Evolutionary conservation across 2,329 filamentous ascomycete genomes (phyloP).

Genomic region (Dactylellina cionopaga): DNA sequence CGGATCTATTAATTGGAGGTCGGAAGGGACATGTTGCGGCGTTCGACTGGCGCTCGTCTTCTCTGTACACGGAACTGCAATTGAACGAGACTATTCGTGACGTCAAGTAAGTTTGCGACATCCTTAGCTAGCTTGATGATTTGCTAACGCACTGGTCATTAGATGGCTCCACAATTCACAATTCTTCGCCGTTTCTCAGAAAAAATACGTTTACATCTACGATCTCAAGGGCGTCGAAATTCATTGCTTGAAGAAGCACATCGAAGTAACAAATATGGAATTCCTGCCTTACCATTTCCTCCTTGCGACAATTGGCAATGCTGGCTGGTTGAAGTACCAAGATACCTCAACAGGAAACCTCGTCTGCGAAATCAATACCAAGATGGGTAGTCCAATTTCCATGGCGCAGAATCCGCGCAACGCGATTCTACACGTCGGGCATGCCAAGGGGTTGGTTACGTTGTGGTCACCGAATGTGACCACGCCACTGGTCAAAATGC

Average conservation of each 20-base stretch:
- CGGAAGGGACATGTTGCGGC: constrained; percentile 94
- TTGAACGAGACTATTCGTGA: constrained; percentile 90
- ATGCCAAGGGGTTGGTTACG: constrained; percentile 93
- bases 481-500: constrained; percentile 86
- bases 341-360: constrained; percentile 93
- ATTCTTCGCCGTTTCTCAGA: constrained; percentile 93
- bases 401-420: constrained; percentile 91
- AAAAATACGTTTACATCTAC: constrained; percentile 97
- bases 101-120: constrained; percentile 74
- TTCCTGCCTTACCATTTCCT: constrained; percentile 97
- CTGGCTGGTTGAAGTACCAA: constrained; percentile 89
- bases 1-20: constrained; percentile 83
- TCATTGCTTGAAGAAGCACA: constrained; percentile 88
- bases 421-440: constrained; percentile 88
- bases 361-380: constrained; percentile 84
- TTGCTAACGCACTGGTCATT: too few species aligned
- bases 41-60: constrained; percentile 95
- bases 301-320: constrained; percentile 82
- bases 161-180: constrained; percentile 58
- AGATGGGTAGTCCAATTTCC: constrained; percentile 82
- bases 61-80: constrained; percentile 89
- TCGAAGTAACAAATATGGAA: constrained; percentile 91
- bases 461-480: constrained; percentile 94
- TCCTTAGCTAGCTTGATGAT: background rate
- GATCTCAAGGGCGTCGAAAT: constrained; percentile 89